Base-by-base conservation (phyloP, 768 basidiomycete species). In the Kwoniella sp. region DNA sequence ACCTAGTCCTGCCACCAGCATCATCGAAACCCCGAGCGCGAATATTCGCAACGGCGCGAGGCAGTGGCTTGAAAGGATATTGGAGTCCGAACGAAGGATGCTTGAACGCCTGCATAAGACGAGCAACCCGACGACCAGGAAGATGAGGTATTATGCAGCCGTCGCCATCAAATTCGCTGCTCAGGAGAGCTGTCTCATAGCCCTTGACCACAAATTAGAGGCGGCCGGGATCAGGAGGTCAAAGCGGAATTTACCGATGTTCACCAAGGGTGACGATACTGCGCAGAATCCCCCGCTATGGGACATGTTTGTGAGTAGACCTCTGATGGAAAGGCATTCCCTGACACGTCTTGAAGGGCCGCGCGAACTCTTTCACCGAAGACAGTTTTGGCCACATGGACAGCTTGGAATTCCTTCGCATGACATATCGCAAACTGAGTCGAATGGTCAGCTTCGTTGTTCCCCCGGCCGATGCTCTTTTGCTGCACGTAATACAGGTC, bases 161-260 rank as follows among this genome's bases (percentile, higher is more conserved):
- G 37, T 60, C 19, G 50, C 60, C 14, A 60, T 60, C 33, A 61
- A 57, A 39, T 25, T 60, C 29, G 50, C 61, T 17, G 28, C 53
- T 8, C 53, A 63, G 51, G 61, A 63, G 29, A 53, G 45, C 36
- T n/a, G 22, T 23, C 10, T 59, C 17, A 51, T 51, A n/a, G 38
- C 48, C 14, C 49, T 51, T 5, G 27, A 60, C n/a, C 38, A 41
- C 31, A 47, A 38, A 26, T 27, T 60, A 15, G 29, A 39, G 14
- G 12, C 20, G 14, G 40, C 37, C 9, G 47, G 47, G 11, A 41
- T 48, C 17, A 44, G 17, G 31, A 46, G 28, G 11, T 26, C 32
- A 17, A 33, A 26, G 7, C n/a, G 20, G 6, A 36, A 41, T 6
- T 12, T 50, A 17, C 43, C 54, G n/a, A 46, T 42, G 7, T 47